Base-by-base conservation (phyloP, 306 rosid genomes). In the Pachyrhizus erosus region DNA sequence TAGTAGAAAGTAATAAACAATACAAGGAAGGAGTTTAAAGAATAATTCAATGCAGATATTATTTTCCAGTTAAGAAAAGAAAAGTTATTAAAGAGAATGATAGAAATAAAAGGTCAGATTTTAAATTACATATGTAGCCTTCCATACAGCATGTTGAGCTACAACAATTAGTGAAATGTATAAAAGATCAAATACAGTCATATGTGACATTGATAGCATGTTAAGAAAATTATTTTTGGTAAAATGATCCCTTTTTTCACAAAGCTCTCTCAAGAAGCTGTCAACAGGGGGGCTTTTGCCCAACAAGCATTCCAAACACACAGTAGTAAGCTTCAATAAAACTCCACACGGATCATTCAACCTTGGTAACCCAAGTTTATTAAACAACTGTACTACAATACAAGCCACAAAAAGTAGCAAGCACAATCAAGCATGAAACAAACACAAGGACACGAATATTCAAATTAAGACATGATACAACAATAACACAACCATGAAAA, bases 361-460 rank as follows among this genome's bases (percentile, higher is more conserved):
- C 54, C 27, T 10, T 49, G 43, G 23, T 40, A 69, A 43, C 34
- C 5, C n/a, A 37, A n/a, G 58, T 61, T 75, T 70, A 23, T 83
- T 18, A 70, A 70, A 24, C 75, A 40, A 79, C 17, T 20, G 70
- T 83, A 79, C 69, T 34, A 65, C 18, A 61, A 26, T 75, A 76
- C 60, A 52, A 70, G 69, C 48, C 46, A 79, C 67, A 75, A 31
- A 17, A 60, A 46, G 42, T n/a, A 24, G 33, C 57, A 15, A 7
- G 49, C 78, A 76, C 51, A 66, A 42, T 65, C 52, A 65, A 62
- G 74, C 24, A 34, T 27, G 6, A 29, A 10, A 29, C 8, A 27
- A n/a, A 60, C 0, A 31, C 48, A 73, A 70, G 43, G 57, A 68
- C 62, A 49, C 58, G 77, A 46, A 52, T 29, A 17, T 58, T 60